Evolutionary conservation across 805 yeast species (phyloP), one percentile per base, ranked within the genome.

Genomic region (Gaillardinia entomophila): DNA sequence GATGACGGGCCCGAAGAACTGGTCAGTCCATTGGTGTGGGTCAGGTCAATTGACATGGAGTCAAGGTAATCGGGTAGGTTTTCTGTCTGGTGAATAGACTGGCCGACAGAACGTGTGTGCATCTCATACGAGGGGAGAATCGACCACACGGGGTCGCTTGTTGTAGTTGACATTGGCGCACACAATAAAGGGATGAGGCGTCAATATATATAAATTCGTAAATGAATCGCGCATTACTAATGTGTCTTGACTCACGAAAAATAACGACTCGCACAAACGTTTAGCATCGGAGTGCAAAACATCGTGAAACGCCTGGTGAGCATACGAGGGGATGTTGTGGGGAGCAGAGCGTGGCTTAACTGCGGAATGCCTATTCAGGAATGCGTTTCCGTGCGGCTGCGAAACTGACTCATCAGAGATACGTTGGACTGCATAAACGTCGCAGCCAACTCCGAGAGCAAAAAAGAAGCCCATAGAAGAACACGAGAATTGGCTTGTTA

Each of bases 121-220:
- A 63, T 59, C 16, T 53, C 52, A 41, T 65, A 65, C 26, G 64
- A 57, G 6, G 71, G 71, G 13, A 65, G 39, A 11, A 65, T 65
- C n/a, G 54, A 47, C 65, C 67, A 61, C n/a, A 62, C 40, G 1
- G 65, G 66, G 24, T 48, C 58, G 17, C 7, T 24, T 24, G 12
- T 6, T 6, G 26, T 6, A 8, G 6, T 26, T 12, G 12, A 7
- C 12, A 8, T 20, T 20, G 12, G 24, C 24, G 7, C 11, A 12
- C 12, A 7, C 6, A n/a, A 6, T 12, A n/a, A 24, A 24, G 7
- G 6, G 12, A n/a, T 8, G 26, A 14, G 6, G 12, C 26, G 7
- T 24, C 12, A n/a, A 24, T 24, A 14, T 24, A 24, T 8, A n/a
- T 14, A n/a, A 6, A 24, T 14, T 7, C 6, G 6, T 24, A n/a